These are phyloP conservation scores for Wallacemonas sp. DNA, from an alignment of 208 protist species.

Conservation along the genomic window DNA sequence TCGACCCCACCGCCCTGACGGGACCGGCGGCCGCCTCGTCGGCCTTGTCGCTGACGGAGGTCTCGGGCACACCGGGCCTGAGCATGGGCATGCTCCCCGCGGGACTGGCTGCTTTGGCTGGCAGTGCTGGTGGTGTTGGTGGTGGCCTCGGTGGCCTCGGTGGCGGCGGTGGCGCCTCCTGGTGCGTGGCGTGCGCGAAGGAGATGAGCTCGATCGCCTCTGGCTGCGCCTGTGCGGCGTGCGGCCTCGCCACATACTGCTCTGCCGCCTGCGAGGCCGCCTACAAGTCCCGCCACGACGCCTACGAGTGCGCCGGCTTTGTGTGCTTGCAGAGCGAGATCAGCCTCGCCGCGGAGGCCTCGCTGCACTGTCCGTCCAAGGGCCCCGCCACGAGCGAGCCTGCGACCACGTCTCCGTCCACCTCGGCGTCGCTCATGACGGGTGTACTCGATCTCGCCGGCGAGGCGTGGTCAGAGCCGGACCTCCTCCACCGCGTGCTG, in stretches of 20 bases:
- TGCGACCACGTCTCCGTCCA: neutral
- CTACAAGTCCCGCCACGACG: conserved; percentile 31
- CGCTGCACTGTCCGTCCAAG: neutral
- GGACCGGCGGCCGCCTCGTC: neutral
- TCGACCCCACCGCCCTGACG: neutral
- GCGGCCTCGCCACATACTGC: conserved; percentile 42
- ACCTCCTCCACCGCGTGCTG: conserved; percentile 28
- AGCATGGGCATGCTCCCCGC: conserved; percentile 10
- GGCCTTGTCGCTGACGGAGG: neutral
- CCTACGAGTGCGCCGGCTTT: conserved; percentile 40
- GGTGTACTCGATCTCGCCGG: conserved; percentile 30
- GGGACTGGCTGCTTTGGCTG: conserved; percentile 1
- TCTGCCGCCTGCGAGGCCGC: conserved; percentile 31
- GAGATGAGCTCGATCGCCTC: neutral
- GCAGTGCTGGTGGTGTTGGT: neutral
- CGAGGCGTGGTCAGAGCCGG: conserved; percentile 27
- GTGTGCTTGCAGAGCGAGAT: conserved; percentile 22
- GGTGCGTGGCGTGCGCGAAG: conserved; percentile 24
- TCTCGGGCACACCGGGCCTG: neutral
- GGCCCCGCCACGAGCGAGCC: conserved; percentile 1
- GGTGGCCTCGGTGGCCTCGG: too few species aligned
- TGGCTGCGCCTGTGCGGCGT: conserved; percentile 27
- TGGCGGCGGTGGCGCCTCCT: neutral
- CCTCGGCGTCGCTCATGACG: conserved; percentile 5
- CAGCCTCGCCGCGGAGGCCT: neutral